phyloP scores from a whole-genome alignment of 306 rosid species.

The Cucumis melo region DNA sequence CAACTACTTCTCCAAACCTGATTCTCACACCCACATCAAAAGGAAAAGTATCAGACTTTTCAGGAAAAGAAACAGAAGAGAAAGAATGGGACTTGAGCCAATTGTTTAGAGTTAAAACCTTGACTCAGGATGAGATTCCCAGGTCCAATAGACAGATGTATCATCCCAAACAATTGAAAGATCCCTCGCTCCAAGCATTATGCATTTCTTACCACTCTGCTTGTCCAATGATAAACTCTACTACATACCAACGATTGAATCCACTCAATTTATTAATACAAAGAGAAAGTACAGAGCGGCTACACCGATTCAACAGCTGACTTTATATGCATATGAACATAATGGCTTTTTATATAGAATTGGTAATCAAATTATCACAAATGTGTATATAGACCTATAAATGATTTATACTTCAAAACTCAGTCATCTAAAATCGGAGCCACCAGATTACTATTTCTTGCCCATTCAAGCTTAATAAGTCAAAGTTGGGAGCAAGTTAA shows the following conservation, averaged over 20 bases:
- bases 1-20: constrained; percentile 11
- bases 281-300: background rate
- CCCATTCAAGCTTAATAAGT: background rate
- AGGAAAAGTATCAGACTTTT: background rate
- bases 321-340: background rate
- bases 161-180: constrained; percentile 3
- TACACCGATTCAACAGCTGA: background rate
- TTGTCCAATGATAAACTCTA: constrained; percentile 8
- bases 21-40: background rate
- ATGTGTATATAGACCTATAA: background rate
- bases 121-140: constrained; percentile 7
- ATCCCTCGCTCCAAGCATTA: constrained; percentile 13
- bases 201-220: constrained; percentile 14
- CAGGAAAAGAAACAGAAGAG: background rate
- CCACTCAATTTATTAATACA: background rate
- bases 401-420: background rate
- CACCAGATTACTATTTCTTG: background rate
- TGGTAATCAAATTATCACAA: background rate
- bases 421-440: background rate
- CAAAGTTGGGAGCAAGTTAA: background rate
- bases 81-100: background rate
- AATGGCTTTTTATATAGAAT: background rate
- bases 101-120: background rate
- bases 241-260: background rate
- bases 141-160: constrained; percentile 4